phyloP scores from a whole-genome alignment of 352 stramenopile genomes.

The Pythium biforme region DNA sequence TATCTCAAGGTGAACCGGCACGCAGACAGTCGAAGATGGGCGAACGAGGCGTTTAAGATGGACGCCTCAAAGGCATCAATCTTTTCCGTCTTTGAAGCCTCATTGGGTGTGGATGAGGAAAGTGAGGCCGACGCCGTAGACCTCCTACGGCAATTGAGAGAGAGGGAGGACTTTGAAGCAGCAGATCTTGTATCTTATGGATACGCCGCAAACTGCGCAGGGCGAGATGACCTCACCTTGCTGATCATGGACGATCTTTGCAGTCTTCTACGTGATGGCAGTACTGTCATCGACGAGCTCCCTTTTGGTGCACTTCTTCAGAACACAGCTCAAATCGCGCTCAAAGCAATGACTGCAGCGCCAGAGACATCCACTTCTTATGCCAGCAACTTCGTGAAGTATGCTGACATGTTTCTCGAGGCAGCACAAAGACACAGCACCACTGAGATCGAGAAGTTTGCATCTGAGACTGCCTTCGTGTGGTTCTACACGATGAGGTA shows the following conservation, averaged over 20 bases:
- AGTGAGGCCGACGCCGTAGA: constrained; percentile 11
- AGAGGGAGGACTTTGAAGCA: constrained; percentile 61
- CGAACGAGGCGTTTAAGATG: constrained; percentile 41
- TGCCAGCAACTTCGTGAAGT: constrained; percentile 41
- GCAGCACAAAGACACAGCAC: constrained; percentile 15
- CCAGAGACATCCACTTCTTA: constrained; percentile 23
- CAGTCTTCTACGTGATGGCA: constrained; percentile 3
- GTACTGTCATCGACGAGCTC: constrained; percentile 12
- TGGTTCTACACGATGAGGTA: constrained; percentile 85
- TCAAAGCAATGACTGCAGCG: constrained; percentile 20
- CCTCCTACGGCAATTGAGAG: constrained; percentile 39
- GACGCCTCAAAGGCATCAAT: constrained; percentile 64
- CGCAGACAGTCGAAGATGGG: constrained; percentile 38
- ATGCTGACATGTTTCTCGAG: constrained; percentile 40
- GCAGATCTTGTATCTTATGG: constrained; percentile 58
- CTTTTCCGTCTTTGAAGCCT: constrained; percentile 50
- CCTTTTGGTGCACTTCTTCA: constrained; percentile 50
- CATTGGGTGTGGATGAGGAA: constrained; percentile 24
- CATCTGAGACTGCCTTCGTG: constrained; percentile 49
- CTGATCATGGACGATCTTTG: constrained; percentile 62
- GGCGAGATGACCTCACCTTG: constrained; percentile 38
- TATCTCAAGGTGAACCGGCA: constrained; percentile 35
- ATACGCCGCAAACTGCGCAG: constrained; percentile 35
- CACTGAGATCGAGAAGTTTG: constrained; percentile 20
- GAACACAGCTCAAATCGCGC: constrained; percentile 68